Conservation (phyloP, 1,284 basidiomycete species). For the Rhodotorula glutinis region DNA sequence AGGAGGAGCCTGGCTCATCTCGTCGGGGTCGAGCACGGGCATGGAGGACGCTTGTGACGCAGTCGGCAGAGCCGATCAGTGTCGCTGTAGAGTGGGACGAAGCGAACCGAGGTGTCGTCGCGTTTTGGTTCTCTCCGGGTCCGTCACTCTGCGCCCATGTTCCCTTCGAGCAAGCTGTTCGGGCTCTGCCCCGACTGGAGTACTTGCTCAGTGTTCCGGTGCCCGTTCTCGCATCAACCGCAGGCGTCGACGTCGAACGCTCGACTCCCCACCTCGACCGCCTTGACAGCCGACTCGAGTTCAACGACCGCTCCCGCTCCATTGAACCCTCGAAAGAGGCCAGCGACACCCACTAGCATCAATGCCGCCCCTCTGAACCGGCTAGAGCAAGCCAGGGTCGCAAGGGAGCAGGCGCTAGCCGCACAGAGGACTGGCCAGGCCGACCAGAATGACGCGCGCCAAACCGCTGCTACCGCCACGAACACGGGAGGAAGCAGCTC, state of each 20-base stretch:
- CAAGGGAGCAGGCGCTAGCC: background rate
- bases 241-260: conserved; percentile 54
- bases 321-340: background rate
- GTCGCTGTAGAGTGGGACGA: no score
- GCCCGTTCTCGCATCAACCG: conserved; percentile 54
- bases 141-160: conserved; percentile 55
- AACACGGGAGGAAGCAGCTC: no score
- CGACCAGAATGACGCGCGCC: background rate
- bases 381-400: background rate
- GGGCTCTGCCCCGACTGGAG: conserved; percentile 60
- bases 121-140: background rate
- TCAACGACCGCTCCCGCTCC: background rate
- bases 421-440: no score
- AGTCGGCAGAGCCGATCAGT: no score
- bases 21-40: background rate
- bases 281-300: conserved; percentile 7
- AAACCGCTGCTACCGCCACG: no score
- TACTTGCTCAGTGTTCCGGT: conserved; percentile 56
- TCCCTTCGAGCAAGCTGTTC: conserved; percentile 62
- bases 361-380: background rate
- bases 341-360: background rate
- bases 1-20: background rate
- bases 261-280: background rate
- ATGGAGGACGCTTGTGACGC: background rate
- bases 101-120: no score